A percentile compares a stretch with the other conserved stretches of the same genome.
Conservation (phyloP, 805 yeast species). For the Cyberlindnera maritima region DNA sequence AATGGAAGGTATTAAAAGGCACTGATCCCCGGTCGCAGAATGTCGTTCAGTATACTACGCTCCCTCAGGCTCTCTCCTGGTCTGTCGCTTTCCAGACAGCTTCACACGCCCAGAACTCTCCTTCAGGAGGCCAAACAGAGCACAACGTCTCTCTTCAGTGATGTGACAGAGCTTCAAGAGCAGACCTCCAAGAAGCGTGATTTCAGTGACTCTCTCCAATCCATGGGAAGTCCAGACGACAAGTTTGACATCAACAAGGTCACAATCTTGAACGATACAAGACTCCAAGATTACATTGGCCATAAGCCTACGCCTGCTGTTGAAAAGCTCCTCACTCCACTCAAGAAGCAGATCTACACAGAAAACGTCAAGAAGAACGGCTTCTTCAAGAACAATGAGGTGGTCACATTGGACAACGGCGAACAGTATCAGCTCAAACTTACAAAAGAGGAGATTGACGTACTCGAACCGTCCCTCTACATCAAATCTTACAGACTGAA, state of each 20-base stretch:
- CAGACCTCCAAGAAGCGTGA: slow-evolving; percentile 18
- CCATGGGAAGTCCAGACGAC: slow-evolving; percentile 22
- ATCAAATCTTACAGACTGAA: slow-evolving; percentile 78
- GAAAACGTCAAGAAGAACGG: slow-evolving; percentile 57
- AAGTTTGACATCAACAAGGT: slow-evolving; percentile 26
- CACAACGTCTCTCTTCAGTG: slow-evolving; percentile 23
- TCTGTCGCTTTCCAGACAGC: slow-evolving; percentile 1
- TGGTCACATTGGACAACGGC: slow-evolving; percentile 42
- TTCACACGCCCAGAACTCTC: slow-evolving; percentile 5
- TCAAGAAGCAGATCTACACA: slow-evolving; percentile 64
- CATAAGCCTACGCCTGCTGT: slow-evolving; percentile 52
- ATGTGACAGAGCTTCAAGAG: slow-evolving; percentile 23
- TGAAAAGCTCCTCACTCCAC: slow-evolving; percentile 59
- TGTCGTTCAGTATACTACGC: slow-evolving; percentile 5
- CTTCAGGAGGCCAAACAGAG: slow-evolving; percentile 10
- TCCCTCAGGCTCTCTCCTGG: slow-evolving; percentile 2
- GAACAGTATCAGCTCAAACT: slow-evolving; percentile 54
- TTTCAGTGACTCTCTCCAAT: slow-evolving; percentile 26
- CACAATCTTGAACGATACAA: slow-evolving; percentile 32
- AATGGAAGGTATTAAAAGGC: neutral
- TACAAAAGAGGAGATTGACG: slow-evolving; percentile 62
- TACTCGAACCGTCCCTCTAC: slow-evolving; percentile 86
- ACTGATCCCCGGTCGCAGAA: neutral
- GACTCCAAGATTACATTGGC: slow-evolving; percentile 48
- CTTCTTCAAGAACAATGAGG: slow-evolving; percentile 63